Conservation (phyloP, 805 yeast genomes). For the Nakazawaea ishiwadae region DNA sequence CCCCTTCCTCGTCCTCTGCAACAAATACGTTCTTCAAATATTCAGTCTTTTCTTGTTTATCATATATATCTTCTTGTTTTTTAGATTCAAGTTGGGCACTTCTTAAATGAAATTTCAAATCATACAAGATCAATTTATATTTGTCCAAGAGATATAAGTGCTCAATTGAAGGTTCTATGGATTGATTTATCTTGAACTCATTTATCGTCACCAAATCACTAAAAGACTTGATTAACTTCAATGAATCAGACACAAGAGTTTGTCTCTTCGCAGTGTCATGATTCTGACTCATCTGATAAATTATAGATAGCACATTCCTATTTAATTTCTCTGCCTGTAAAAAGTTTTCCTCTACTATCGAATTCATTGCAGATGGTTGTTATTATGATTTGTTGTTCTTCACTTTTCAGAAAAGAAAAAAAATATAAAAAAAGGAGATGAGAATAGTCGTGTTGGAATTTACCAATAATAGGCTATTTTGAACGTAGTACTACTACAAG, state of each 20-base stretch:
- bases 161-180: neutral
- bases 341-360: slow-evolving; percentile 5
- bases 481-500: too few species aligned
- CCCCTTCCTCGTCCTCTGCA: slow-evolving; percentile 1
- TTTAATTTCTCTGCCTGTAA: neutral
- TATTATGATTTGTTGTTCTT: neutral
- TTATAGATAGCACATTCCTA: slow-evolving; percentile 1
- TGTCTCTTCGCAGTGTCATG: neutral
- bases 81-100: slow-evolving; percentile 22
- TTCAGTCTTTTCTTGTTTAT: slow-evolving; percentile 11
- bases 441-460: too few species aligned
- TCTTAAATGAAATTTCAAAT: slow-evolving; percentile 23
- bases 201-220: slow-evolving; percentile 32
- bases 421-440: neutral
- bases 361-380: neutral
- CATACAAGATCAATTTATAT: slow-evolving; percentile 19
- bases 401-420: neutral
- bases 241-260: slow-evolving; percentile 32
- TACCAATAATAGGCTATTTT: too few species aligned
- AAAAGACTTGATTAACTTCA: slow-evolving; percentile 31
- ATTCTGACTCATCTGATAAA: slow-evolving; percentile 4
- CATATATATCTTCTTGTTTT: slow-evolving; percentile 15
- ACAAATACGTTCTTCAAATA: slow-evolving; percentile 10
- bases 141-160: neutral
- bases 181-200: slow-evolving; percentile 4